Evolutionary conservation across 2,329 filamentous ascomycete genomes (phyloP).

Genomic region (Claviceps pusilla): DNA sequence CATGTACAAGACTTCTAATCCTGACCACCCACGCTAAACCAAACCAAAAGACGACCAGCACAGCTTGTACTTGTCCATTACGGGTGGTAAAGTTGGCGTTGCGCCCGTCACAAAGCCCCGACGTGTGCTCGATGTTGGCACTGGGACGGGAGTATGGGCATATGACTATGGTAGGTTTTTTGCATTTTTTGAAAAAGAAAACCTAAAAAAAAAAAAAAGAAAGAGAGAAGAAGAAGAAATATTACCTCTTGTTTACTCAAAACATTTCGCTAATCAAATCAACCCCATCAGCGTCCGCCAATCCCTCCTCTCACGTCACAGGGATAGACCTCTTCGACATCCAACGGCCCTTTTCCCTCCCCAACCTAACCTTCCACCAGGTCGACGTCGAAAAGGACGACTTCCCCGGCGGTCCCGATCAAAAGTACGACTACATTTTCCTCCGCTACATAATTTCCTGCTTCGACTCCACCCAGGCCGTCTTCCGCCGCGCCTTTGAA

Average conservation of each 20-base stretch:
- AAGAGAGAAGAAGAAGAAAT: neutral
- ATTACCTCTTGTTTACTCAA: neutral
- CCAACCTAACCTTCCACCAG: constrained; percentile 39
- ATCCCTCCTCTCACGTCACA: constrained; percentile 23
- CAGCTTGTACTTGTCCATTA: constrained; percentile 20
- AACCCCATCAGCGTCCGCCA: constrained; percentile 19
- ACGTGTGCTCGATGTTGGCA: constrained; percentile 34
- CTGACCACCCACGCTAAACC: too few relatives aligned
- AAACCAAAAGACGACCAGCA: constrained; percentile 21
- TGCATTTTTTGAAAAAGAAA: neutral
- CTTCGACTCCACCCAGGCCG: constrained; percentile 32
- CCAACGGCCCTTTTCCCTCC: constrained; percentile 20
- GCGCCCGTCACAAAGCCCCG: constrained; percentile 27
- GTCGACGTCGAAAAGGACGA: constrained; percentile 36
- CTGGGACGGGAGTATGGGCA: constrained; percentile 37
- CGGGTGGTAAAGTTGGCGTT: constrained; percentile 27
- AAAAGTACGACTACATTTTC: constrained; percentile 41
- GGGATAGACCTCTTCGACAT: constrained; percentile 34
- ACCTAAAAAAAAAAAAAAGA: neutral
- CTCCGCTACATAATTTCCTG: constrained; percentile 34
- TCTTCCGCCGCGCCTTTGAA: constrained; percentile 31
- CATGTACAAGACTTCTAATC: too few relatives aligned
- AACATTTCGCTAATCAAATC: neutral
- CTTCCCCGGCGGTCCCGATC: constrained; percentile 27
- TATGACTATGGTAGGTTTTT: constrained; percentile 26